Conservation (phyloP, 2,329 filamentous ascomycete species). For the Stachybotrys chlorohalonatus region DNA sequence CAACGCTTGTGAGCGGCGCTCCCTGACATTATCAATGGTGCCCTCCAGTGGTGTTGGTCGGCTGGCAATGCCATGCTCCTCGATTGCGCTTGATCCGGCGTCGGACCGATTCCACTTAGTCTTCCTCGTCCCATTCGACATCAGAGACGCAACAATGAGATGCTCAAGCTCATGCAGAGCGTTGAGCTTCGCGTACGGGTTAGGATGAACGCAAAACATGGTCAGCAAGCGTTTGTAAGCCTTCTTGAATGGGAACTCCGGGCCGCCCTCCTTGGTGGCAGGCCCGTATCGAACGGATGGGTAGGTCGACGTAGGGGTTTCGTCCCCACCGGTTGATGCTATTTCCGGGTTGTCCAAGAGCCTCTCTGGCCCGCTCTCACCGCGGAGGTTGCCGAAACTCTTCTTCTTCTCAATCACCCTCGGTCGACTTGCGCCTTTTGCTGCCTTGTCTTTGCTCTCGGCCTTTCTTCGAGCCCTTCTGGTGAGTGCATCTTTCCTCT, state of each 20-base stretch:
- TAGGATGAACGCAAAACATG: conserved; percentile 83
- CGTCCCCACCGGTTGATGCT: conserved; percentile 28
- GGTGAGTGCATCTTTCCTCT: conserved; percentile 48
- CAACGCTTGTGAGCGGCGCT: conserved; percentile 50
- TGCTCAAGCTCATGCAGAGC: conserved; percentile 76
- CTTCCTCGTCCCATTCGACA: conserved; percentile 22
- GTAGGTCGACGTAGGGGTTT: conserved; percentile 23
- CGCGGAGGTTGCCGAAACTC: conserved; percentile 57
- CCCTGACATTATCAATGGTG: conserved; percentile 60
- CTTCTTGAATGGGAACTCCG: conserved; percentile 69
- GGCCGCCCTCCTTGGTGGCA: conserved; percentile 13
- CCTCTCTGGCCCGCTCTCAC: conserved; percentile 27
- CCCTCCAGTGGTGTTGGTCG: conserved; percentile 49
- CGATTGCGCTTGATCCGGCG: conserved; percentile 21
- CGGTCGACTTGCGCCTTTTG: conserved; percentile 36
- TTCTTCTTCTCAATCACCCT: conserved; percentile 54
- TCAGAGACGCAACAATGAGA: conserved; percentile 66
- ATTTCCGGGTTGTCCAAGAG: conserved; percentile 28
- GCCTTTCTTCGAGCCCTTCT: conserved; percentile 31
- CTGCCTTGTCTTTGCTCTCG: conserved; percentile 31
- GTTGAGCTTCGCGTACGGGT: conserved; percentile 77
- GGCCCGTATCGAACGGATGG: conserved; percentile 11
- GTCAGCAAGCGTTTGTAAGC: conserved; percentile 73
- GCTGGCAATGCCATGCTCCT: conserved; percentile 21
- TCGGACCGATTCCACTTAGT: conserved; percentile 26